Evolutionary conservation across 2,329 filamentous ascomycete species (phyloP), one percentile per base, ranked within the genome.

Genomic region (Colletotrichum sublineola): DNA sequence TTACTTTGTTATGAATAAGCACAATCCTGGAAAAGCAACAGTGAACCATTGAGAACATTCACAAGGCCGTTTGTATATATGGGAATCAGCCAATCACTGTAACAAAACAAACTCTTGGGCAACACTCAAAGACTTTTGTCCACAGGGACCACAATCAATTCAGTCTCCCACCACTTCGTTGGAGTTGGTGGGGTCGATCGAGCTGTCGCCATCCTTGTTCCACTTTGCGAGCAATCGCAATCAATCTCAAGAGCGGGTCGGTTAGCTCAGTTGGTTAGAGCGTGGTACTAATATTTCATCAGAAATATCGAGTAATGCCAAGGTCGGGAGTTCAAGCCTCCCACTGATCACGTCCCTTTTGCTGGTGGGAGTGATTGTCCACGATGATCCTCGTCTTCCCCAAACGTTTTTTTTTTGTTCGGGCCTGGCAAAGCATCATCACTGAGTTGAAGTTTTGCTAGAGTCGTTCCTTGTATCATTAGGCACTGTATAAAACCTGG

Each of bases 251-350:
- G 60, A 63, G 55, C 38, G 52, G 69, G 69, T 71, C 69, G 69
- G 69, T 71, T 71, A 71, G 65, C 69, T 71, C 68, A 71, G 68
- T 71, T 71, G 68, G 68, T 71, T 68, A 68, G 68, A 71, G 68
- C 68, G 68, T 71, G 68, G 68, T 71, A 71, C 68, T 71, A 71
- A 71, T 71, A 71, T 63, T 52, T 63, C 65, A 71, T 5, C 58
- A 15, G 58, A 53, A 52, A 68, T 71, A 58, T 71, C 60, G 36
- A 20, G 68, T 68, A 60, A 71, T 71, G 68, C 68, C 68, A 71
- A 71, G 65, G 68, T 44, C 68, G 68, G 65, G 68, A 71, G 68
- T 71, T 71, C 68, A 71, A 71, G 65, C 68, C 68, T 71, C 68
- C 65, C 68, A 71, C 68, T 71, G 69, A 71, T 71, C 69, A 71